phyloP scores from a whole-genome alignment of 305 asterid genomes.

The Solanum hybrid region DNA sequence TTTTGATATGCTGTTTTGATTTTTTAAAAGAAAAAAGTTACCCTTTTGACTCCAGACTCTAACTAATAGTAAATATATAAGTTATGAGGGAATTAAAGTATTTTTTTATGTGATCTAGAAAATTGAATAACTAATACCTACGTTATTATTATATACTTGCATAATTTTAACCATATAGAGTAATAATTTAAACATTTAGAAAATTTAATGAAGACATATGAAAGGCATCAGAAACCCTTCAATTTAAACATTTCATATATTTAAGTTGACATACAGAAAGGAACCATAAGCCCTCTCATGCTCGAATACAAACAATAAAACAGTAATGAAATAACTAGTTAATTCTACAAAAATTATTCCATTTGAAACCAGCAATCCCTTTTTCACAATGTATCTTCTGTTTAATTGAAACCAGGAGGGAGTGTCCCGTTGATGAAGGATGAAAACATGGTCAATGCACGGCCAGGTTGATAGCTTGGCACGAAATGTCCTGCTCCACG shows the following conservation, averaged over 20 bases:
- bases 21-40: no score
- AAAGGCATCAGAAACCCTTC: background rate
- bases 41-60: no score
- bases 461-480: conserved; percentile 58
- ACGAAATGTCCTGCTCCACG: conserved; percentile 60
- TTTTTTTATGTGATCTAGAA: background rate
- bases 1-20: no score
- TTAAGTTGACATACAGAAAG: background rate
- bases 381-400: background rate
- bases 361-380: background rate
- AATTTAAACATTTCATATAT: background rate
- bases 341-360: background rate
- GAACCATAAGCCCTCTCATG: background rate
- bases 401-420: conserved; percentile 15
- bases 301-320: background rate
- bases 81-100: background rate
- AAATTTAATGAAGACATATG: background rate
- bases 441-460: conserved; percentile 33
- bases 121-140: no score
- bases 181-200: background rate
- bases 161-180: no score
- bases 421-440: conserved; percentile 43
- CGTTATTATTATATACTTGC: background rate
- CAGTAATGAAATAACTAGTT: background rate
- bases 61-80: no score